Base-by-base conservation (phyloP, 805 yeast genomes). In the Monosporozyma aquatica region DNA sequence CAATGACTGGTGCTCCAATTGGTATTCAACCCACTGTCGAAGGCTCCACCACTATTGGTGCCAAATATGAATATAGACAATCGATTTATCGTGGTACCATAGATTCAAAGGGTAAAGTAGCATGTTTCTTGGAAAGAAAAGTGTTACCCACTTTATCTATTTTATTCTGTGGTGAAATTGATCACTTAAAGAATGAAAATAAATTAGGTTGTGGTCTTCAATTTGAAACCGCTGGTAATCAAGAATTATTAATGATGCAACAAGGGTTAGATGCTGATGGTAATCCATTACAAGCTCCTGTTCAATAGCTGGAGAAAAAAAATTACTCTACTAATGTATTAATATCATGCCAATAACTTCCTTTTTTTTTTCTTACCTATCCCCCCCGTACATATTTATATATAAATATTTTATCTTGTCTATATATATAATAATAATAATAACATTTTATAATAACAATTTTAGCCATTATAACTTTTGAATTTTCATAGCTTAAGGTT, bases 51-150 rank as follows among this genome's bases (percentile, higher is more conserved):
- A 84, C 96, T 47, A 63, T 90, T 44, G 98, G 97, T 68, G 95
- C 95, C 57, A 92, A 90, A 70, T 90, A 90, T 68, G 97, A 92
- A 71, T 92, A 87, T 76, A 87, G 97, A 71, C 94, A 87, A 68
- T 82, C 94, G 45, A 81, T 87, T 42, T 87, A 87, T 78, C 80
- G 98, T 69, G 96, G 97, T 60, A 95, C 89, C 67, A 61, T 92
- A 48, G 96, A 87, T 69, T 78, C 94, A 40, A 71, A 75, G 47
- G 98, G 98, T 68, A 87, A 85, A 69, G 94, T 90, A 42, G 75
- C 85, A 43, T 85, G 87, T 56, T 79, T 87, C 72, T 72, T 92
- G 64, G 98, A 92, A 71, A 87, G 87, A 72, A 81, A 95, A 65
- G 79, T 92, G 42, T 74, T 89, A 58, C 97, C 97, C 59, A 86